These are phyloP conservation scores for Paraphoma chrysanthemicola DNA, from an alignment of 2,329 filamentous ascomycete genomes.

Conservation along the genomic window DNA sequence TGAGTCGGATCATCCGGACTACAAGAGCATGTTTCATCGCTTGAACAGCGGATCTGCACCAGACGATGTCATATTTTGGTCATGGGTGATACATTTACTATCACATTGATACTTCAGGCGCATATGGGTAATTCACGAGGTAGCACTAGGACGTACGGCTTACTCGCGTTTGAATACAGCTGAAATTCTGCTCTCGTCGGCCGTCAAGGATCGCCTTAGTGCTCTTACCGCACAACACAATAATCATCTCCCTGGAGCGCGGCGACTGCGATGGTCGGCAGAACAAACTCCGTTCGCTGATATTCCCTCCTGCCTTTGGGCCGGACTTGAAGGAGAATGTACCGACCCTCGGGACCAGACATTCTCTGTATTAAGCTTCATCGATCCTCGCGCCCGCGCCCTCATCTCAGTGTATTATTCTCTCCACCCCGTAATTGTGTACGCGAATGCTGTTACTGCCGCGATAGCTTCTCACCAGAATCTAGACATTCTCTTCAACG, in stretches of 20 bases:
- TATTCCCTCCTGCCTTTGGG: conserved; percentile 7
- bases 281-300: conserved; percentile 2
- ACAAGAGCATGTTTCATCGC: too few species aligned
- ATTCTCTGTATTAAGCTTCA: conserved; percentile 14
- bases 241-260: background rate
- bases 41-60: too few species aligned
- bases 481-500: background rate
- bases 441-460: background rate
- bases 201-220: background rate
- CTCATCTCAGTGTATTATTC: conserved; percentile 12
- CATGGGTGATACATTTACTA: too few species aligned
- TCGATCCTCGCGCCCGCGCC: conserved; percentile 2
- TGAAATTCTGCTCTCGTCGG: background rate
- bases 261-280: background rate
- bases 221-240: background rate
- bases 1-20: too few species aligned
- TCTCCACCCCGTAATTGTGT: background rate
- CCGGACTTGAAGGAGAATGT: conserved; percentile 7
- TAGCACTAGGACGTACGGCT: background rate
- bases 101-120: too few species aligned
- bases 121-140: background rate
- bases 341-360: conserved; percentile 10
- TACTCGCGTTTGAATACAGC: background rate
- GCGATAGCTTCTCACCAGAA: background rate
- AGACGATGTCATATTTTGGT: too few species aligned